A percentile compares a stretch with the other conserved stretches of the same genome.
Evolutionary conservation across 306 rosid species (phyloP).

Genomic region (Quercus ilex): DNA sequence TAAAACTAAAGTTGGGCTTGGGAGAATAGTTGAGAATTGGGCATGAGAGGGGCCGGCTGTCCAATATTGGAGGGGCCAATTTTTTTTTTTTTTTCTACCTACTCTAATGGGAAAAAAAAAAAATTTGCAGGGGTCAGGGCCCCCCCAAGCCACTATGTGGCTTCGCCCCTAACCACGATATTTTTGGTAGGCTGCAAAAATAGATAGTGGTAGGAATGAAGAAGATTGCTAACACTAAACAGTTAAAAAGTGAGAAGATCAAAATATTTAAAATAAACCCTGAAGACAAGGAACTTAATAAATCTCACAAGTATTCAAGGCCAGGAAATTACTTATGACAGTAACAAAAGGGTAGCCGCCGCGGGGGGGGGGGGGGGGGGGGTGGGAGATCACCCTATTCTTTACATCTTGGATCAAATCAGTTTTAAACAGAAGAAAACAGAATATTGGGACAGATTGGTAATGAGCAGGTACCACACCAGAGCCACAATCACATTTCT

Average conservation of each 20-base stretch:
- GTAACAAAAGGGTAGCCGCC: no score
- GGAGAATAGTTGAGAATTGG: no score
- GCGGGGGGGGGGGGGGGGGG: fast-evolving
- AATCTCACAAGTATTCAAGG: background rate
- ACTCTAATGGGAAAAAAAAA: no score
- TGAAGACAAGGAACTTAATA: background rate
- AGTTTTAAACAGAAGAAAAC: background rate
- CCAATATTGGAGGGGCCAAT: no score
- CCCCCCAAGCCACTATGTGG: no score
- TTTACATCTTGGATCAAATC: background rate
- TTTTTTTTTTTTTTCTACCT: no score
- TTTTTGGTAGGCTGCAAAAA: constrained; percentile 72
- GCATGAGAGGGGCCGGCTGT: no score
- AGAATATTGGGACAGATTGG: background rate
- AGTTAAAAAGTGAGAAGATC: background rate
- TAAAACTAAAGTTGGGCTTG: no score
- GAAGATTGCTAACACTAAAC: background rate
- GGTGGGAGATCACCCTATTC: background rate
- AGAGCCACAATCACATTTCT: background rate
- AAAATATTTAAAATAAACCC: background rate
- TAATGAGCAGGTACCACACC: background rate
- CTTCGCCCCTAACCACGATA: no score
- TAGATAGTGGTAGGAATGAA: constrained; percentile 5
- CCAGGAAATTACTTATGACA: background rate
- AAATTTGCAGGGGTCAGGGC: no score